Base-by-base conservation (phyloP, 2,329 filamentous ascomycete species). In the Epichloe sp. region DNA sequence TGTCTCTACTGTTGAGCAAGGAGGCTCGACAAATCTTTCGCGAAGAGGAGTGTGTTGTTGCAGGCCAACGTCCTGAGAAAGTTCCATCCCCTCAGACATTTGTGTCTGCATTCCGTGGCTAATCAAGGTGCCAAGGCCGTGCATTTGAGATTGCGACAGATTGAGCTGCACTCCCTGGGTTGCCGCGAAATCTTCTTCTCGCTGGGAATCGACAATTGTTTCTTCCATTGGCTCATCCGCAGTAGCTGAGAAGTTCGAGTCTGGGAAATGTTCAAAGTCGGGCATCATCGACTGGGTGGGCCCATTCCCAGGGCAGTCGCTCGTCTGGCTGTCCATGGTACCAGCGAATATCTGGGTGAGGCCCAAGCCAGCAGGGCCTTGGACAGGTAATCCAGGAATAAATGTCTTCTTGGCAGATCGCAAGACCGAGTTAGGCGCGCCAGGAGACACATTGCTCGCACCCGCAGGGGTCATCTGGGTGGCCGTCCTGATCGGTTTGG, bases 291-390 rank as follows among this genome's bases (percentile, higher is more conserved):
- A 75, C 17, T 75, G 66, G 1, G 66, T 69, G 37, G 66, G 66
- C 8, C 59, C 64, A n/a, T 55, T 52, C 34, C 51, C 52, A 17
- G 58, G 50, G 26, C 19, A 41, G 15, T 31, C n/a, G 57, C 59
- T 58, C 52, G 60, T 57, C 58, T 80, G 76, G 57, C 75, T 80
- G 63, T 72, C 88, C 80, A 96, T 85, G 1, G 89, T 95, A 12
- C 88, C 88, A 5, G 86, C 86, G 63, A 95, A 96, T 55, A 93
- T 91, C 60, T 95, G 90, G 0, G 88, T 94, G 44, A 95, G 74
- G 10, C 88, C 86, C 42, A 95, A 69, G 3, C 80, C 81, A 37
- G 79, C 80, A 21, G 79, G 74, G 0, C 74, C 77, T 21, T 74
- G 66, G 4, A 83, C 73, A 2, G 82, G 78, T 19, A 88, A 68